Evolutionary conservation across 495 filamentous ascomycete genomes (phyloP).

Genomic region (Lindgomyces ingoldianus): DNA sequence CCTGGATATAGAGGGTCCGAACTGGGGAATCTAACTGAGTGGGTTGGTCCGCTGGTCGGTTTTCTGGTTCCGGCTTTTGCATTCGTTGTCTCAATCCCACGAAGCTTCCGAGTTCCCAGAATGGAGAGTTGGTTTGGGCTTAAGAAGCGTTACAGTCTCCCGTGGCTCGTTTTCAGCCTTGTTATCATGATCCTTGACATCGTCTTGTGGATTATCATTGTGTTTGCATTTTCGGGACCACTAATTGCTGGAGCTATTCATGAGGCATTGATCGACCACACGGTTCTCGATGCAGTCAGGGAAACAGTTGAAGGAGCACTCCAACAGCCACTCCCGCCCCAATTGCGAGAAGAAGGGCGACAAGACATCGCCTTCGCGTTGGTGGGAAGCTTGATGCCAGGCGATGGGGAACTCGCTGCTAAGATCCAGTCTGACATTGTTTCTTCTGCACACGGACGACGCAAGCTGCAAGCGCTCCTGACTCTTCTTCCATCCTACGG

Average conservation of each 20-base stretch:
- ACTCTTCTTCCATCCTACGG: conserved; percentile 6
- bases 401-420: background rate
- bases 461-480: background rate
- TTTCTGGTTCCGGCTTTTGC: conserved; percentile 11
- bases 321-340: background rate
- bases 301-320: background rate
- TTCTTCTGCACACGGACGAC: background rate
- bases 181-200: conserved; percentile 9
- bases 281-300: background rate
- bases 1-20: background rate
- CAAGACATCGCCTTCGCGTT: background rate
- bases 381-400: background rate
- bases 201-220: conserved; percentile 11
- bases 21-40: background rate
- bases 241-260: conserved; percentile 8
- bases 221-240: conserved; percentile 12
- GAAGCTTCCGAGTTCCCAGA: background rate
- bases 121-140: background rate
- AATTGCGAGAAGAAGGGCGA: background rate
- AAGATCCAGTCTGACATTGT: conserved; percentile 1
- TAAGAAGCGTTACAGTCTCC: background rate
- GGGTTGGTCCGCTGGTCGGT: conserved; percentile 13
- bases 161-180: background rate
- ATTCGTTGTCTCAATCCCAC: conserved; percentile 11
- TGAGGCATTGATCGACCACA: conserved; percentile 9